Evolutionary conservation across 2,329 filamentous ascomycete genomes (phyloP), one percentile per base, ranked within the genome.

Genomic region (Arthrocladium fulminans): DNA sequence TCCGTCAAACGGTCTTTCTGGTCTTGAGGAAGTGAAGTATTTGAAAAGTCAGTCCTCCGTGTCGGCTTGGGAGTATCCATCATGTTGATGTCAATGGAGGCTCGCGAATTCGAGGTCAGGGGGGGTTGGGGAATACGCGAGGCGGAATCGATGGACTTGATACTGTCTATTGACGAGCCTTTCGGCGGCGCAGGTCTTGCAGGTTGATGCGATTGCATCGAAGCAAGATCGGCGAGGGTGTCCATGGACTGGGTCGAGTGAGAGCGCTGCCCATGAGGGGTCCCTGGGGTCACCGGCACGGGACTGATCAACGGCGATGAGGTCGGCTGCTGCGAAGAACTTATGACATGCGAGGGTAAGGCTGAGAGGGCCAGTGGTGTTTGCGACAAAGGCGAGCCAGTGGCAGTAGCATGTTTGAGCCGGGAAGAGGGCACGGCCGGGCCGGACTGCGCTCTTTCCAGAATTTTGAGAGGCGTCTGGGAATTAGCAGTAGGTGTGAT

Each of bases 191-290:
- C 56, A 22, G 67, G 60, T 45, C 65, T 65, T 47, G 66, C 63
- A 6, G 66, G 64, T 49, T 71, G 68, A 45, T 70, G 69, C 47
- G 67, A 67, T 57, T 72, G 70, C 63, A 71, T 69, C 12, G 68
- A 67, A 30, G 70, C 69, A 24, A 72, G 58, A 51, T 73, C 71
- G 23, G 69, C 69, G 47, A 73, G 57, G n/a, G 68, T 67, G 52
- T 73, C 71, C 63, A 73, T 72, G n/a, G 67, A 69, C 2, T 67
- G 65, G 3, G 69, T 71, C 10, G 71, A 69, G 2, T 66, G 61
- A 32, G 68, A 65, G 52, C 68, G 62, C 19, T 63, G 59, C n/a
- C 63, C 57, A 37, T 61, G 60, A 27, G 62, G 58, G 6, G 66
- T 62, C 32, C 59, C 57, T 15, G 61, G 60, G 15, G 63, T 61